Percentiles rank a stretch among this genome's conserved stretches.
These are phyloP conservation scores for Hypoxylon rickii DNA, from an alignment of 495 filamentous ascomycete genomes.

Conservation along the genomic window DNA sequence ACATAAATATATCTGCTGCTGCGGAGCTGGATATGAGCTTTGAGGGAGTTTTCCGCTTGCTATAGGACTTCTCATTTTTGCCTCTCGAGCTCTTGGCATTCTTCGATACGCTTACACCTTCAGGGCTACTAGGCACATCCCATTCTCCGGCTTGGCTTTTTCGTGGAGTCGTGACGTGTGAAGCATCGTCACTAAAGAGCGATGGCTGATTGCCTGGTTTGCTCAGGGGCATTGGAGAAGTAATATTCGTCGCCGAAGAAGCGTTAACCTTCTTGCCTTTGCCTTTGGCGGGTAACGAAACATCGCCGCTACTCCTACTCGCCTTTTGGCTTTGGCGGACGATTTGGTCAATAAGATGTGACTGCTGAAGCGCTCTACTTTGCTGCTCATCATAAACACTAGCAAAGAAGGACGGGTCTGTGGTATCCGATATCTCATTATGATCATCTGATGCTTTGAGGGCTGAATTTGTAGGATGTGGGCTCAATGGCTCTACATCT, in stretches of 20 bases:
- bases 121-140: conserved; percentile 39
- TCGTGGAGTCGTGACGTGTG: conserved; percentile 29
- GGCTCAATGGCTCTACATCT: conserved; percentile 36
- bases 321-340: conserved; percentile 38
- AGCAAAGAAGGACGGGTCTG: conserved; percentile 36
- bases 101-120: background rate
- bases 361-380: conserved; percentile 24
- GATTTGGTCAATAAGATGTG: conserved; percentile 36
- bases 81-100: conserved; percentile 7
- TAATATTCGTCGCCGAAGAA: conserved; percentile 36
- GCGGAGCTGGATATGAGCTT: conserved; percentile 4
- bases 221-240: conserved; percentile 21
- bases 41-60: conserved; percentile 18
- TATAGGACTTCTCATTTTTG: conserved; percentile 26
- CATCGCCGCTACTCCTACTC: conserved; percentile 32
- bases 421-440: conserved; percentile 24
- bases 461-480: conserved; percentile 16
- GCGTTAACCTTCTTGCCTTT: conserved; percentile 24
- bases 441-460: background rate
- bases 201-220: conserved; percentile 18
- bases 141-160: conserved; percentile 31
- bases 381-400: conserved; percentile 34
- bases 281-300: conserved; percentile 25
- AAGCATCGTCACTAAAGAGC: conserved; percentile 21
- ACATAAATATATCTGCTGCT: conserved; percentile 16